Conservation (phyloP, 2,329 filamentous ascomycete genomes). For the Neonectria ditissima region DNA sequence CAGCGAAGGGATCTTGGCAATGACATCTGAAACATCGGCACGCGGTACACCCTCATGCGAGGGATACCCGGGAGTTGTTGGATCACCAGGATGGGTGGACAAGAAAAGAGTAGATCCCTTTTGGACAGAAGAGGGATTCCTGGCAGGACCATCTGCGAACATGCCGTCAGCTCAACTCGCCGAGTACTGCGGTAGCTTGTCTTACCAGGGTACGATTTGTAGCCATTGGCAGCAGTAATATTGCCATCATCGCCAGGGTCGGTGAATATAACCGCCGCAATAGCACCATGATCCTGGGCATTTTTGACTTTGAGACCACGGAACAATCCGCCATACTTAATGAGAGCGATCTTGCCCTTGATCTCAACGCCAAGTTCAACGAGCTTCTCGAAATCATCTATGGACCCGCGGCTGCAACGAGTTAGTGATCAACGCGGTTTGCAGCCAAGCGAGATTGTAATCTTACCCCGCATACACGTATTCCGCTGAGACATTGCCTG, state of each 20-base stretch:
- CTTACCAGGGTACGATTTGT: slow-evolving; percentile 73
- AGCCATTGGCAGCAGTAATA: slow-evolving; percentile 79
- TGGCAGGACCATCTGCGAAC: slow-evolving; percentile 70
- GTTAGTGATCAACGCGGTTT: not conserved
- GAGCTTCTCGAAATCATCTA: slow-evolving; percentile 78
- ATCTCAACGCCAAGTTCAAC: slow-evolving; percentile 75
- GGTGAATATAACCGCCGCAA: slow-evolving; percentile 82
- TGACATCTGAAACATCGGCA: slow-evolving; percentile 69
- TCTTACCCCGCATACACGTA: slow-evolving; percentile 79
- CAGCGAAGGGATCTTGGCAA: slow-evolving; percentile 82
- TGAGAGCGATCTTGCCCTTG: slow-evolving; percentile 81
- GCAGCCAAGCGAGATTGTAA: accelerated
- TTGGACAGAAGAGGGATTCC: slow-evolving; percentile 82
- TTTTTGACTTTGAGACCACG: slow-evolving; percentile 86
- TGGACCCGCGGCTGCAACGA: slow-evolving; percentile 69
- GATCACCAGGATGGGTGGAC: slow-evolving; percentile 71
- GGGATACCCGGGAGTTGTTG: slow-evolving; percentile 85
- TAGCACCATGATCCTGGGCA: slow-evolving; percentile 85
- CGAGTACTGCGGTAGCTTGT: no score
- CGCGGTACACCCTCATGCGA: slow-evolving; percentile 79
- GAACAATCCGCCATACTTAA: slow-evolving; percentile 82
- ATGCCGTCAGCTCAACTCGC: not conserved
- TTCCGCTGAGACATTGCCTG: slow-evolving; percentile 78
- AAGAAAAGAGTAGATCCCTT: slow-evolving; percentile 81
- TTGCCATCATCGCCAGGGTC: slow-evolving; percentile 89